phyloP scores from a whole-genome alignment of 2,329 filamentous ascomycete genomes.

The Chalaropsis ovoidea region DNA sequence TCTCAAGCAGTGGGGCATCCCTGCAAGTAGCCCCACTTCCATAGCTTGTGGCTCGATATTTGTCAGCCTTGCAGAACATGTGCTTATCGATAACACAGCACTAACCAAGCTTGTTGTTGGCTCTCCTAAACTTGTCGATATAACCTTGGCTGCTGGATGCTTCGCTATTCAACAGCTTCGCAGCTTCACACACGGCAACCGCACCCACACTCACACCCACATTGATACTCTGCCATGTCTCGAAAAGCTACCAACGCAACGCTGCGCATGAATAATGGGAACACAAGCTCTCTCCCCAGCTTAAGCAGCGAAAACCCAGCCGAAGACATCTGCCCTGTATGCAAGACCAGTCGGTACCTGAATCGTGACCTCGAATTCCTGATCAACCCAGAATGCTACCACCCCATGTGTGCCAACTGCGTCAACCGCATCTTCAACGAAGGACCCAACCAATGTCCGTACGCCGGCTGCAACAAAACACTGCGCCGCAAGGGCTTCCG shows the following conservation, averaged over 20 bases:
- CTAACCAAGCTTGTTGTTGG: no score
- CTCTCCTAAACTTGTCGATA: neutral
- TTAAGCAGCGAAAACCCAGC: conserved; percentile 29
- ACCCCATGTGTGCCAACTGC: conserved; percentile 96
- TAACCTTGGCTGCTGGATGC: neutral
- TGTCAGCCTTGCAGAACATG: conserved; percentile 15
- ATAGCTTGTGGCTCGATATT: neutral
- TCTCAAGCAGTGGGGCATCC: neutral
- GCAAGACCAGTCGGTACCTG: conserved; percentile 92
- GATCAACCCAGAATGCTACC: conserved; percentile 97
- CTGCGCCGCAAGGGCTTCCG: conserved; percentile 77
- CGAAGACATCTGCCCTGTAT: conserved; percentile 83
- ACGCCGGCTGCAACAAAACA: conserved; percentile 77
- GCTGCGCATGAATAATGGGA: conserved; percentile 19
- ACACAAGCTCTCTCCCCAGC: conserved; percentile 21
- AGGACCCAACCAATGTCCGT: conserved; percentile 84
- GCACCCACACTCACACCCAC: neutral
- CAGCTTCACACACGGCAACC: neutral
- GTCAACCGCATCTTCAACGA: conserved; percentile 88
- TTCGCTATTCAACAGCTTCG: neutral
- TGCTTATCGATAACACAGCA: neutral
- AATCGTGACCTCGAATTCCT: conserved; percentile 90
- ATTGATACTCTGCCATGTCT: conserved; percentile 31
- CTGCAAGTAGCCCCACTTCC: neutral
- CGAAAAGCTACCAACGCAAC: conserved; percentile 31